Base-by-base conservation (phyloP, 306 rosid genomes). In the Heteromeles arbutifolia region DNA sequence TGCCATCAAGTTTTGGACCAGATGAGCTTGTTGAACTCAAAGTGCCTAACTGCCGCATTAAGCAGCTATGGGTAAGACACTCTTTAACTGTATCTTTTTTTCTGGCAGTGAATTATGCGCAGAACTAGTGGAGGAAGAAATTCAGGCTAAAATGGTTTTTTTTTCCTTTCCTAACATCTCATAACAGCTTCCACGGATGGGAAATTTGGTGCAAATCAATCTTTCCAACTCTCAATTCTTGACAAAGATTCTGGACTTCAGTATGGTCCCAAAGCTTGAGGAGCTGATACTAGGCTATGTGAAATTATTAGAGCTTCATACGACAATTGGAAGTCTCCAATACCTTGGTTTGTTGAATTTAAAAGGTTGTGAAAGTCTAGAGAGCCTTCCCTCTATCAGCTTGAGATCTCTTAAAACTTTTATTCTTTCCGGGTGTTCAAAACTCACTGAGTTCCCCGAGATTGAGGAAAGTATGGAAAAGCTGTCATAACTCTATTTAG, bases 391-490 rank as follows among this genome's bases (percentile, higher is more conserved):
- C 6, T 5, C 24, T 1, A 54, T 64, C 37, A 7, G 25, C 28
- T 29, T 58, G 50, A 6, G 21, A 29, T 59, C 70, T 17, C 69
- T 77, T 8, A 34, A 29, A 43, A 28, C 59, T 31, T 25, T 77
- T 29, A 26, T 34, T 58, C 56, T 77, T 52, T 72, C 69, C 4
- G 70, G 76, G 3, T 77, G 81, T 76, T 54, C 74, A 37, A 67
- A 69, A 24, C 67, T 76, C 5, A 0, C 11, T 6, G 0, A 24
- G 9, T 67, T 66, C 25, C 73, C 73, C 17, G 11, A 34, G 34
- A 54, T 53, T 37, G 29, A 24, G 64, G 57, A 32, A 34, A 4
- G 52, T 25, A 66, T 34, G 57, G 14, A 54, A 10, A 11, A 19
- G 18, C 18, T 67, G 25, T 8, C 5, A 9, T 14, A 50, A 52